Base-by-base conservation (phyloP, 1,284 basidiomycete species). In the Vanrija humicola region DNA sequence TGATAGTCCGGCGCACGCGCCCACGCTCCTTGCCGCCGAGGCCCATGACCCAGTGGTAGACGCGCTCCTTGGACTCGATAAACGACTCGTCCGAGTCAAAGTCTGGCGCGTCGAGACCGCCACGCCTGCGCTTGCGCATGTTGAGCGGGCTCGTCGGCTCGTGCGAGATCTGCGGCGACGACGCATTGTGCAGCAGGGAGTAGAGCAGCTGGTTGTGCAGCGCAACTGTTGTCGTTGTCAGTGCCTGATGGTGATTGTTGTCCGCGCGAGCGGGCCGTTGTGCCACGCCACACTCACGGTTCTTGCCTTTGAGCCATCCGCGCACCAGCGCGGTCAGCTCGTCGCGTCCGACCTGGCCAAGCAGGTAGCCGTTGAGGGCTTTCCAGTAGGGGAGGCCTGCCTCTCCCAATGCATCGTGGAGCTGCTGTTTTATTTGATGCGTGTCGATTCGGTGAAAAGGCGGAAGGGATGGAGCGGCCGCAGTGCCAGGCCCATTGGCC, bases 341-440 rank as follows among this genome's bases (percentile, higher is more conserved):
- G 14, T 60, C 62, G 42, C 64, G 58, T 25, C 70, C 66, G 7
- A 75, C 49, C 59, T 73, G 72, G 19, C 73, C 75, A 8, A 73
- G 58, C 16, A 77, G 50, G 60, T 75, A 77, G 49, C 64, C 73
- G 54, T 74, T 73, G 23, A 77, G 51, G 14, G 67, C 67, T 50
- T 69, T 72, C 74, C 74, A 76, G 50, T 77, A 77, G 14, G 80
- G 77, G 28, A 89, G 68, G 12, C 89, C 78, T 62, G 88, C 86
- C 44, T 80, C 82, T 52, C 88, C 86, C 5, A 90, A 78, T 4
- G 86, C 83, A 23, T 87, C 88, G 18, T 90, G 80, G 55, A 91
- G 85, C 14, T 90, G 80, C 67, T 89, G 87, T 80, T 88, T 87
- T 45, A 84, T 83, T 29, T 83, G 78, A 7, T 68, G 64, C 1